Evolutionary conservation across 768 basidiomycete genomes (phyloP), one percentile per base, ranked within the genome.

Genomic region (Mycena albidolilacea): DNA sequence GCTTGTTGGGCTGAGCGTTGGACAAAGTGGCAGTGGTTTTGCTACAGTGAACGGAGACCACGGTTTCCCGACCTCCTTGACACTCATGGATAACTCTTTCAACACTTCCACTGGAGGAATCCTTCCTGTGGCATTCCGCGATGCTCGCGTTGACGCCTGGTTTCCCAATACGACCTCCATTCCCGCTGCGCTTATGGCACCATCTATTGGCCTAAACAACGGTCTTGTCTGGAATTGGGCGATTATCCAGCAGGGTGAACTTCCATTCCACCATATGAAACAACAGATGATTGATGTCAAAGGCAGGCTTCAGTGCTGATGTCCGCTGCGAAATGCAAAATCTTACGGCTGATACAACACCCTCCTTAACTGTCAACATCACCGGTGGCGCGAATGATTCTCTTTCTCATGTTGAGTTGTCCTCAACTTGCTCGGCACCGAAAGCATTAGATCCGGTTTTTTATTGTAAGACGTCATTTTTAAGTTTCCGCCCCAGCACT

Each of bases 21-120:
- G 67, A 10, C 67, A 68, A 44, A 59, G 58, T 14, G 58, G 14
- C 8, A 67, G 66, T 19, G 66, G 66, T 11, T 67, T 58, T 59
- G 44, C 66, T 3, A 43, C 54, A 1, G 19, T 50, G 11, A 68
- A 60, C 17, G 58, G 43, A 5, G 44, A 50, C 17, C 7, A 38
- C 5, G 54, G 7, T n/a, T 39, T 46, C 23, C 67, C 55, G 35
- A 35, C 30, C 15, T 58, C 55, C 11, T 30, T 58, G 30, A 58
- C 35, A 4, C 55, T 58, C 21, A 17, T 58, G 35, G 35, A 58
- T 37, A 30, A 58, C 6, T 37, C 55, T 4, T 58, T 58, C 15
- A 58, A 37, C 38, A 17, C 55, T 12, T 58, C 55, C 7, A 55
- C 54, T 8, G 54, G 54, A 7, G 50, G 50, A 52, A 52, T 52